A percentile compares a stretch with the other conserved stretches of the same genome.
These are phyloP conservation scores for Podila epigama DNA, from an alignment of 192 early-diverging fungal genomes.

Conservation along the genomic window DNA sequence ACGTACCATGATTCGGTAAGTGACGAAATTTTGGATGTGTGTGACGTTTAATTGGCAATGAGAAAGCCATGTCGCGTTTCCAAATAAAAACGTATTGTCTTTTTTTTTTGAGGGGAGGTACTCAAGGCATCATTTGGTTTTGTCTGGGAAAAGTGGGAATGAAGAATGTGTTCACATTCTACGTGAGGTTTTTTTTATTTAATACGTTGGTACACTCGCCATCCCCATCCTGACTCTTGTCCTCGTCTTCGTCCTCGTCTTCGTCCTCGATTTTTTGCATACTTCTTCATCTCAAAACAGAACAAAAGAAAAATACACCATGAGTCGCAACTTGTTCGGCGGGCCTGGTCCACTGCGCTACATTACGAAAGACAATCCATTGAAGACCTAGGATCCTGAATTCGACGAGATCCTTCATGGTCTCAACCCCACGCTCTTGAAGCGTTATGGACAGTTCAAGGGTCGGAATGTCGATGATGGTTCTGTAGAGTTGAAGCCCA, in stretches of 20 bases:
- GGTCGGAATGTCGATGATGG: neutral
- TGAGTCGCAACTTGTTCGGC: neutral
- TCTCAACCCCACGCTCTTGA: neutral
- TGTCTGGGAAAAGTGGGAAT: no score
- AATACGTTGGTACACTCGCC: neutral
- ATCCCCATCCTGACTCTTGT: no score
- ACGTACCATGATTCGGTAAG: no score
- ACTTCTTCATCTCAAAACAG: neutral
- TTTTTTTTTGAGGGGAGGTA: no score
- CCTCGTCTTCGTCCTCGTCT: no score
- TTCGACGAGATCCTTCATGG: slow-evolving; percentile 3
- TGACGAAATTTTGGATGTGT: no score
- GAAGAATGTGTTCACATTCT: no score
- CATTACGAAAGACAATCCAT: slow-evolving; percentile 9
- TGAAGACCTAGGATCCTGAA: neutral
- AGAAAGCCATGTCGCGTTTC: no score
- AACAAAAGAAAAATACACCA: neutral
- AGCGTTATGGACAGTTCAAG: neutral
- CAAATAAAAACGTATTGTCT: no score
- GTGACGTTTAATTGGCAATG: no score
- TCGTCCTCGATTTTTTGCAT: no score
- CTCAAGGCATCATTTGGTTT: no score
- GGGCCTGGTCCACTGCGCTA: neutral
- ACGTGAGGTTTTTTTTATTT: neutral
- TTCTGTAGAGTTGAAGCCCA: slow-evolving; percentile 4